These are phyloP conservation scores for Cyclotella sp. DNA, from an alignment of 108 stramenopile species.

Conservation along the genomic window DNA sequence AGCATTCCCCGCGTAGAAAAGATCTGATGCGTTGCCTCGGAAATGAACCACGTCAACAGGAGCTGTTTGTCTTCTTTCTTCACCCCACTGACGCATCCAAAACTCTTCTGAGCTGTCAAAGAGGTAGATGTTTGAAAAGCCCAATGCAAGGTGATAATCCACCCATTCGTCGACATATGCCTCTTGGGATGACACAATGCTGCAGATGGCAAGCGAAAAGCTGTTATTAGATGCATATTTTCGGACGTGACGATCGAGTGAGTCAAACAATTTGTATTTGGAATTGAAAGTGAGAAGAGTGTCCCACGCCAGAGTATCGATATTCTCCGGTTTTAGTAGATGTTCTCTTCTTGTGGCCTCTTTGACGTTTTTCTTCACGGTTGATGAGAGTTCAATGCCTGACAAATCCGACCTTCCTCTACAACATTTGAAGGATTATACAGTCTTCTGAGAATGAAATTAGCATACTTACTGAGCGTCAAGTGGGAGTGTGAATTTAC, in stretches of 20 bases:
- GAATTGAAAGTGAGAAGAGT: neutral
- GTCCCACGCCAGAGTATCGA: constrained; percentile 3
- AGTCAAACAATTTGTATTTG: constrained; percentile 19
- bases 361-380: neutral
- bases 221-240: neutral
- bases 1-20: neutral
- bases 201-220: neutral
- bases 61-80: constrained; percentile 6
- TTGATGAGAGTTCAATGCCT: neutral
- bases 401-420: constrained; percentile 26
- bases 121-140: constrained; percentile 3
- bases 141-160: constrained; percentile 5
- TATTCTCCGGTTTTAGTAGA: neutral
- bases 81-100: constrained; percentile 29
- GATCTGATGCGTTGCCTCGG: constrained; percentile 6
- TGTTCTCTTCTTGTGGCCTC: neutral
- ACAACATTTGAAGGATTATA: too few relatives aligned
- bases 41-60: constrained; percentile 9
- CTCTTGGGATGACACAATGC: neutral
- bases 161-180: constrained; percentile 25
- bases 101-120: constrained; percentile 23
- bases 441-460: neutral
- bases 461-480: neutral
- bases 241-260: neutral
- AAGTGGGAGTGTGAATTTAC: neutral